These are phyloP conservation scores for Saccharomyces hybrid DNA, from an alignment of 1,139 yeast genomes.

Conservation along the genomic window DNA sequence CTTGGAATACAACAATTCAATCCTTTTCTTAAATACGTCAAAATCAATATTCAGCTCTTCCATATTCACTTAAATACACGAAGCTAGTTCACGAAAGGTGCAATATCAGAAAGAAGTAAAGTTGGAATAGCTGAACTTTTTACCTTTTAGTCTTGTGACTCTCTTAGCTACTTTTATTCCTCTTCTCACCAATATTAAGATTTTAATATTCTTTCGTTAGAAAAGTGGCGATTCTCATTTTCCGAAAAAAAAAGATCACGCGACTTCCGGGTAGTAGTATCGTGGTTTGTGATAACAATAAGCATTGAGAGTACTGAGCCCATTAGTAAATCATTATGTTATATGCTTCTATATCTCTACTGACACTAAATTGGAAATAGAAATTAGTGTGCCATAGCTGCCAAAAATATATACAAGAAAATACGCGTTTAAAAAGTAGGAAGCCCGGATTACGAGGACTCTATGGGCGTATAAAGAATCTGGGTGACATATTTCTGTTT, in stretches of 20 bases:
- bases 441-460: neutral
- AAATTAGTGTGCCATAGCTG: neutral
- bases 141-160: neutral
- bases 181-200: neutral
- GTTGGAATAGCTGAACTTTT: neutral
- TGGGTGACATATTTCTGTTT: conserved; percentile 87
- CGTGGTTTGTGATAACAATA: neutral
- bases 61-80: conserved; percentile 11
- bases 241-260: neutral
- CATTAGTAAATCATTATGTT: neutral
- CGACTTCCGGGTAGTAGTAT: neutral
- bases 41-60: conserved; percentile 36
- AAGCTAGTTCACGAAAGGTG: neutral
- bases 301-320: neutral
- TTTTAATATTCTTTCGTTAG: neutral
- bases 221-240: neutral
- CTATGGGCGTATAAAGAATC: conserved; percentile 71
- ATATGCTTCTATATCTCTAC: neutral
- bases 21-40: conserved; percentile 34
- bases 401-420: conserved; percentile 6
- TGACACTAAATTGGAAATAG: no score
- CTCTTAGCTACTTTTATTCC: neutral
- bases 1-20: conserved; percentile 28
- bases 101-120: no score
- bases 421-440: neutral